These are phyloP conservation scores for Wickerhamomyces sp. DNA, from an alignment of 1,139 yeast species.

Conservation along the genomic window DNA sequence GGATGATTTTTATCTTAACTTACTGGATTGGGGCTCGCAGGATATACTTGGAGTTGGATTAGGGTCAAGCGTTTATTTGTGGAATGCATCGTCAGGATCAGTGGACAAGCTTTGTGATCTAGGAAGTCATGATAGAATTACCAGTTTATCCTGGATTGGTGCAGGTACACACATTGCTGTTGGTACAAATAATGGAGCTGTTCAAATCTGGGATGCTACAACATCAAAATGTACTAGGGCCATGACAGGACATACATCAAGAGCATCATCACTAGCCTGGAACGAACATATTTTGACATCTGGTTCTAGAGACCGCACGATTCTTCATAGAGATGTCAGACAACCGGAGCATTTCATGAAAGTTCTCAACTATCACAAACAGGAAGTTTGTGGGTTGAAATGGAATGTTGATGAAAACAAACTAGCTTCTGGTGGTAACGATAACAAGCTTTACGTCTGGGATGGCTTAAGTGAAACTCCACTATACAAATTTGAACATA, in stretches of 20 bases:
- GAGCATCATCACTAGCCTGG: slow-evolving; percentile 92
- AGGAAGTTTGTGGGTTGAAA: slow-evolving; percentile 92
- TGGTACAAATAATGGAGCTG: slow-evolving; percentile 82
- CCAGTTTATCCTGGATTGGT: slow-evolving; percentile 91
- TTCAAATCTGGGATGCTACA: slow-evolving; percentile 95
- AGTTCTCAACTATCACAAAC: slow-evolving; percentile 71
- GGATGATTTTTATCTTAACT: slow-evolving; percentile 87
- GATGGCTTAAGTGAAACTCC: slow-evolving; percentile 76
- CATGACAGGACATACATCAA: slow-evolving; percentile 83
- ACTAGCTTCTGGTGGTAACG: slow-evolving; percentile 92
- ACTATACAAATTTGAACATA: slow-evolving; percentile 75
- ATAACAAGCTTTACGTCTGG: slow-evolving; percentile 81
- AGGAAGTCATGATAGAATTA: slow-evolving; percentile 56
- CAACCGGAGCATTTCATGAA: slow-evolving; percentile 78
- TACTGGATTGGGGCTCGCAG: slow-evolving; percentile 94
- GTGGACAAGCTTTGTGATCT: slow-evolving; percentile 79
- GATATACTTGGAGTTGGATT: slow-evolving; percentile 88
- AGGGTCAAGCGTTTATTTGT: slow-evolving; percentile 80
- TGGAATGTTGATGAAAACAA: slow-evolving; percentile 91
- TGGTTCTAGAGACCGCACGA: slow-evolving; percentile 82
- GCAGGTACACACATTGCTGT: slow-evolving; percentile 92
- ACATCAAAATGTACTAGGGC: slow-evolving; percentile 78
- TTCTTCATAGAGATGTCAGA: slow-evolving; percentile 87
- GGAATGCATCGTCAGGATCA: slow-evolving; percentile 85
- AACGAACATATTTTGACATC: slow-evolving; percentile 83